phyloP scores from a whole-genome alignment of 2,329 filamentous ascomycete species.

The Dryadomyces quercus-mongolicae region DNA sequence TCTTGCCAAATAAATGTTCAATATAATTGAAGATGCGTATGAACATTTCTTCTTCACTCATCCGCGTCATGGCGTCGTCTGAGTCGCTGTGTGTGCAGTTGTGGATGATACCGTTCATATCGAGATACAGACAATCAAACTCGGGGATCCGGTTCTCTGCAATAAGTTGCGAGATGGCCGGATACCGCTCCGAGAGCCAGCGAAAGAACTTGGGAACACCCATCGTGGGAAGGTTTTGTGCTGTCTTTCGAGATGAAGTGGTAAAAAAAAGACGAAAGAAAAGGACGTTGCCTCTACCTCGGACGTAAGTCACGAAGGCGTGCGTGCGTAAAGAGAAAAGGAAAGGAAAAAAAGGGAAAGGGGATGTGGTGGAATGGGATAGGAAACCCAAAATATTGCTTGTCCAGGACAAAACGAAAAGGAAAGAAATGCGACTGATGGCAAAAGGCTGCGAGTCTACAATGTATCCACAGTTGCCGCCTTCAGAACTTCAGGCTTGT shows the following conservation, averaged over 20 bases:
- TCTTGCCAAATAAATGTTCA: conserved; percentile 95
- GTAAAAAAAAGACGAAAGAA: not conserved
- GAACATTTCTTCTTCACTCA: conserved; percentile 98
- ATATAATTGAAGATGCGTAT: conserved; percentile 99
- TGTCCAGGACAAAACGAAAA: not conserved
- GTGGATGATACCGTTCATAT: conserved; percentile 99
- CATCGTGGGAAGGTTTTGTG: conserved; percentile 6
- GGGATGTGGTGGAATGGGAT: not conserved
- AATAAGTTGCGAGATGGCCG: conserved; percentile 94
- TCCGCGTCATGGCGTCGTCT: conserved; percentile 79
- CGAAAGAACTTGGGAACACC: conserved; percentile 83
- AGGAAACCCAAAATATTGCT: not conserved
- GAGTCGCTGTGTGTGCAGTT: conserved; percentile 98
- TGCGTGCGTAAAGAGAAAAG: not conserved
- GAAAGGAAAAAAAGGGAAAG: not conserved
- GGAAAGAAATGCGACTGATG: not conserved
- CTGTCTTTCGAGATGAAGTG: not conserved
- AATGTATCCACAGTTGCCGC: not conserved
- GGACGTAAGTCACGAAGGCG: not conserved
- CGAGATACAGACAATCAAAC: conserved; percentile 94
- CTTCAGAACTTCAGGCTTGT: not conserved
- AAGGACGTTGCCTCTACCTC: not conserved
- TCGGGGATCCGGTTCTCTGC: conserved; percentile 98
- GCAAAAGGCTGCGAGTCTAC: not conserved
- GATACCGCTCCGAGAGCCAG: conserved; percentile 99